Conservation (phyloP, 1,284 basidiomycete species). For the Austropuccinia psidii region DNA sequence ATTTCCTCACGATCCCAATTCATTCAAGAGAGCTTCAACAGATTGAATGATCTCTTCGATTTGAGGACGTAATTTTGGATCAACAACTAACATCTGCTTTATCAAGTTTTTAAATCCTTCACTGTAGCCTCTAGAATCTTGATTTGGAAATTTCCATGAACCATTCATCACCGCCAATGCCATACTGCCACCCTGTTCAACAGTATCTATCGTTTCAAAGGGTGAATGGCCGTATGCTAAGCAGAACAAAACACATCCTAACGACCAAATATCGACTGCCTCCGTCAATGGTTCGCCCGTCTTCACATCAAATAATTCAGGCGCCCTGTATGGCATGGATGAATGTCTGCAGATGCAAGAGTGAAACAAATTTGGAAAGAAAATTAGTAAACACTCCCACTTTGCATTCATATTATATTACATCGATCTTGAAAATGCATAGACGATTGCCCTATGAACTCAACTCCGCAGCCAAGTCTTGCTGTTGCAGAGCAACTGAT, state of each 20-base stretch:
- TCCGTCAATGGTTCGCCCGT: conserved; percentile 45
- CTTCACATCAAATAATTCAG: conserved; percentile 48
- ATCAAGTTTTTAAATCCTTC: conserved; percentile 41
- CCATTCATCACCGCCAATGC: conserved; percentile 47
- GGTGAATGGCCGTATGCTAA: conserved; percentile 46
- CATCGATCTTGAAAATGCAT: too few species aligned
- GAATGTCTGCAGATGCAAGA: conserved; percentile 36
- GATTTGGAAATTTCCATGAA: conserved; percentile 44
- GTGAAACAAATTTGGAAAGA: conserved; percentile 42
- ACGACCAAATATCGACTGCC: conserved; percentile 47
- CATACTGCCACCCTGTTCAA: conserved; percentile 47
- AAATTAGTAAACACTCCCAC: conserved; percentile 35
- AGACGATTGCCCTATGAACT: too few species aligned
- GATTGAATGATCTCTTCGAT: conserved; percentile 17
- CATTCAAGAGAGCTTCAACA: conserved; percentile 10
- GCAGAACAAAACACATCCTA: conserved; percentile 46
- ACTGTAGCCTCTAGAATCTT: conserved; percentile 23
- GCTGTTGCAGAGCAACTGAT: conserved; percentile 45
- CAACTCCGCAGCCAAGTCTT: conserved; percentile 39
- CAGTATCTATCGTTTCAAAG: conserved; percentile 47
- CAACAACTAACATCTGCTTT: conserved; percentile 42
- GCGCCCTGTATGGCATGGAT: conserved; percentile 48
- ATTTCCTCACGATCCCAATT: too few species aligned
- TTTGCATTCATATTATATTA: too few species aligned
- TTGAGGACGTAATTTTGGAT: conserved; percentile 40